Evolutionary conservation across 2,329 filamentous ascomycete genomes (phyloP).

Genomic region (Trichoderma afroharzianum): DNA sequence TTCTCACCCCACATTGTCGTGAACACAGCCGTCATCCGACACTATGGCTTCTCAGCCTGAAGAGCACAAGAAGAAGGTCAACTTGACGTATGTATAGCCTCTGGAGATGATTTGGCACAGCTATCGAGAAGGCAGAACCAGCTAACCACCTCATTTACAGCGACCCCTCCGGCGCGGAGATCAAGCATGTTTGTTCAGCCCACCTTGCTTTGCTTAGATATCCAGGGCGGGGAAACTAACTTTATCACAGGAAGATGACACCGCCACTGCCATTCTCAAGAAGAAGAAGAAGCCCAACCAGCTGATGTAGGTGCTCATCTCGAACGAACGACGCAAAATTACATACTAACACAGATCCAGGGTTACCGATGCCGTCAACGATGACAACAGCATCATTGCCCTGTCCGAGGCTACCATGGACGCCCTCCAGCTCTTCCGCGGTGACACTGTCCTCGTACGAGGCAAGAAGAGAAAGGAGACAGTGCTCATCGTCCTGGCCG

Average conservation of each 20-base stretch:
- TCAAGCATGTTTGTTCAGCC: conserved; percentile 66
- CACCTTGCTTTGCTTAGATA: conserved; percentile 13
- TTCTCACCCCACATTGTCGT: conserved; percentile 22
- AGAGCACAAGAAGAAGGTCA: conserved; percentile 77
- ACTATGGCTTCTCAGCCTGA: conserved; percentile 68
- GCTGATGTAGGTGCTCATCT: conserved; percentile 69
- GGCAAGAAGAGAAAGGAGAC: conserved; percentile 99
- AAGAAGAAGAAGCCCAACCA: conserved; percentile 99
- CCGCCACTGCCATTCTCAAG: conserved; percentile 93
- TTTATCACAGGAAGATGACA: conserved; percentile 71
- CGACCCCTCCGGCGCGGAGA: conserved; percentile 84
- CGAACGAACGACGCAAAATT: no score
- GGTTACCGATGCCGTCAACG: conserved; percentile 96
- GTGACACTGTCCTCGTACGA: conserved; percentile 95
- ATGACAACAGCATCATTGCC: conserved; percentile 99
- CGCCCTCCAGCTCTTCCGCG: conserved; percentile 94
- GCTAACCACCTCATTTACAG: conserved; percentile 48
- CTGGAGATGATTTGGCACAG: neutral
- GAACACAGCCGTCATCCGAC: conserved; percentile 27
- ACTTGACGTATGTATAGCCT: conserved; percentile 63
- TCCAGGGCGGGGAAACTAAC: conserved; percentile 25
- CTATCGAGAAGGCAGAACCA: conserved; percentile 13
- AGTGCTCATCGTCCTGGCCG: conserved; percentile 92
- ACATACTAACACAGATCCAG: conserved; percentile 45
- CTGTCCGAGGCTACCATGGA: conserved; percentile 99